These are phyloP conservation scores for Suillus alpinus DNA, from an alignment of 768 basidiomycete genomes.

Conservation along the genomic window DNA sequence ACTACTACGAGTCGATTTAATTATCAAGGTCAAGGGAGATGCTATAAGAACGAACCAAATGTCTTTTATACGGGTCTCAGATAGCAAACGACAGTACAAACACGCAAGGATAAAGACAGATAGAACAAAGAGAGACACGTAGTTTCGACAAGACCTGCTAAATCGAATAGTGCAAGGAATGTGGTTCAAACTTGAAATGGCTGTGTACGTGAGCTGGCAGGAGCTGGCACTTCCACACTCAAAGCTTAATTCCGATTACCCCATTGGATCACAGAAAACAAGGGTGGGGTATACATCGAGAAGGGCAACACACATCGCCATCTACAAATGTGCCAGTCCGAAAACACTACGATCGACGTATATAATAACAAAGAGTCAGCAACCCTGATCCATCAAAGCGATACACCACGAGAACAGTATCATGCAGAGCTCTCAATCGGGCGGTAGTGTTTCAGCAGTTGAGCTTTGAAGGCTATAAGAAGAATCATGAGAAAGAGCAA, in stretches of 20 bases:
- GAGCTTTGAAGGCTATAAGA: constrained; percentile 61
- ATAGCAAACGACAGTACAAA: neutral
- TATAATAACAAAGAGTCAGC: neutral
- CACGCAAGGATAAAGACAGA: neutral
- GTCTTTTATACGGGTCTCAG: neutral
- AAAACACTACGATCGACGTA: constrained; percentile 5
- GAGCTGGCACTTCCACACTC: neutral
- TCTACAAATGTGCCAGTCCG: constrained; percentile 11
- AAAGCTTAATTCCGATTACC: neutral
- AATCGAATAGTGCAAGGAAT: neutral
- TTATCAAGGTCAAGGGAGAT: neutral
- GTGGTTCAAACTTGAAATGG: neutral
- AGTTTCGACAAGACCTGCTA: neutral
- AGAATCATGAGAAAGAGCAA: neutral
- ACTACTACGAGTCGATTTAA: neutral
- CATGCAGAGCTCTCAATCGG: constrained; percentile 41
- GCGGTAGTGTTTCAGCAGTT: constrained; percentile 73
- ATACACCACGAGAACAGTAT: constrained; percentile 4
- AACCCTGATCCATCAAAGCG: constrained; percentile 4
- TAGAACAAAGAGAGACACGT: neutral
- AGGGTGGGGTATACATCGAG: constrained; percentile 4
- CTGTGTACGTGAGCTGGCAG: neutral
- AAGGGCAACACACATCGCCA: constrained; percentile 9
- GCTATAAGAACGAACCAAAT: neutral
- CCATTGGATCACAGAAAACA: constrained; percentile 11